Evolutionary conservation across 2,329 filamentous ascomycete species (phyloP), one percentile per base, ranked within the genome.

Genomic region (Didymella arachidicola): DNA sequence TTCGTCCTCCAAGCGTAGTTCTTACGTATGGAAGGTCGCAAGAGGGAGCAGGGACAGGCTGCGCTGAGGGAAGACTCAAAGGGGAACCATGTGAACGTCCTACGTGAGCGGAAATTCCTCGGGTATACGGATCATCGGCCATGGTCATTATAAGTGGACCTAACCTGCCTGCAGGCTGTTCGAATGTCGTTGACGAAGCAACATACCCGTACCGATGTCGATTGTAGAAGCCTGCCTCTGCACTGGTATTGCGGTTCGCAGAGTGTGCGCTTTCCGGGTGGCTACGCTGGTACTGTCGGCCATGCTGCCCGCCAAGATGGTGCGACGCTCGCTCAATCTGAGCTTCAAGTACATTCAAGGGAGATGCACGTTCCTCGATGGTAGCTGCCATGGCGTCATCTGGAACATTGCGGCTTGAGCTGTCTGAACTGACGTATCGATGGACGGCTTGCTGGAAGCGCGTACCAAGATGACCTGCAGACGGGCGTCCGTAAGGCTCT

Each of bases 401-500:
- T 3, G 46, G 36, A 30, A n/a, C 12, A 16, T 8, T 14, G 18
- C 8, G 47, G 19, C 22, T 36, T 3, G 11, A 27, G 19, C 27
- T 39, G 25, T 42, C 29, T n/a, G 51, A 44, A 10, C 34, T 48
- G 22, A n/a, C 41, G 11, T 19, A 30, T 8, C n/a, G 54, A 7
- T n/a, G 54, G 12, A 43, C 18, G 18, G 43, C 22, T 42, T 25
- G 26, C 18, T 47, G 26, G 30, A 18, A n/a, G 34, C 36, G 47
- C 16, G 42, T 22, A 11, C 41, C 47, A 22, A 29, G 8, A 36
- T n/a, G 29, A 8, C 39, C 45, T 44, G 29, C 16, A 18, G 71
- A 69, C 7, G 42, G 26, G 19, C 64, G 66, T 26, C 59, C 59
- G 39, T 74, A 73, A 10, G 71, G 71, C 38, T 61, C 61, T 19